Evolutionary conservation across 257 asterid genomes (phyloP).

Genomic region (Thymus mandschuricus): DNA sequence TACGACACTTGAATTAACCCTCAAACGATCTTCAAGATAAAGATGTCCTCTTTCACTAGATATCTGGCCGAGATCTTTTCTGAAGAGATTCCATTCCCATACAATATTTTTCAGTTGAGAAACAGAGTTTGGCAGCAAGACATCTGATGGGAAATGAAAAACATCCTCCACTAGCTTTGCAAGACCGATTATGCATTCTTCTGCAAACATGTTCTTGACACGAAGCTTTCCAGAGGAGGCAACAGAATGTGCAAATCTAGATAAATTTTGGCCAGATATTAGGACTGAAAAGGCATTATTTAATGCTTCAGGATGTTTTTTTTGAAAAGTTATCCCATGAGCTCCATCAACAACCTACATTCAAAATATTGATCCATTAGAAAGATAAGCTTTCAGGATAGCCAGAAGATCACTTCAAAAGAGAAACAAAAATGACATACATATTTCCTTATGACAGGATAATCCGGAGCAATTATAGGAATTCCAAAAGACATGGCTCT

Average conservation of each 20-base stretch:
- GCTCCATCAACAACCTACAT: conserved; percentile 83
- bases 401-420: conserved; percentile 30
- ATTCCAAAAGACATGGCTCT: conserved; percentile 95
- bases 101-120: conserved; percentile 58
- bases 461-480: conserved; percentile 83
- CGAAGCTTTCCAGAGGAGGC: conserved; percentile 78
- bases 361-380: conserved; percentile 30
- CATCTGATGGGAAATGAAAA: conserved; percentile 89
- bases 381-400: conserved; percentile 27
- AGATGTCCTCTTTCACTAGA: conserved; percentile 38
- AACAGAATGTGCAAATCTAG: conserved; percentile 67
- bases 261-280: conserved; percentile 64
- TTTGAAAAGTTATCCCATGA: conserved; percentile 69
- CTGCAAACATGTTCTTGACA: conserved; percentile 85
- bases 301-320: conserved; percentile 66
- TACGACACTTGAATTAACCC: conserved; percentile 57
- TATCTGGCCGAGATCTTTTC: conserved; percentile 53
- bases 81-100: conserved; percentile 84
- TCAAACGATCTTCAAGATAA: conserved; percentile 41
- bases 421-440: conserved; percentile 50
- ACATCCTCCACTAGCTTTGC: conserved; percentile 75
- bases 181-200: conserved; percentile 67
- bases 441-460: conserved; percentile 65
- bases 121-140: conserved; percentile 64
- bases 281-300: conserved; percentile 66